phyloP scores from a whole-genome alignment of 176 grass and related monocot species.

The Aegilops speltoides region DNA sequence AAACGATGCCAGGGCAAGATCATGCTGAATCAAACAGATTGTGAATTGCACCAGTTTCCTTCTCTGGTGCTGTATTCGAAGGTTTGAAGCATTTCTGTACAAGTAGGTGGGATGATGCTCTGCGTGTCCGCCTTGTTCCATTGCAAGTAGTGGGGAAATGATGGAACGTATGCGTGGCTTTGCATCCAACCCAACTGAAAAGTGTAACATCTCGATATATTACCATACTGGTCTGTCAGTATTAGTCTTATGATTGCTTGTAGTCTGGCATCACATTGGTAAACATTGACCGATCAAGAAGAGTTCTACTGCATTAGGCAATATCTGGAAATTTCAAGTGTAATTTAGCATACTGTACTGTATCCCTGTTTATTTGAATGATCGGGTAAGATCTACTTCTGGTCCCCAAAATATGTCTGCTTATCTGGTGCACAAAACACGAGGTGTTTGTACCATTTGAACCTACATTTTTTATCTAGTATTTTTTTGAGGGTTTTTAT shows the following conservation, averaged over 20 bases:
- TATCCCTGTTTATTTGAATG: neutral
- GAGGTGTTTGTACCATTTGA: constrained; percentile 1
- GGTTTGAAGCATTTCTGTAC: neutral
- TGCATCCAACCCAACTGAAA: neutral
- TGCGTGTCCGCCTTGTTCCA: neutral
- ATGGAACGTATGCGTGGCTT: neutral
- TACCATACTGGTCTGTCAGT: neutral
- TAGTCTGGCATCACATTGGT: neutral
- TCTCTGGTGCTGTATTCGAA: neutral
- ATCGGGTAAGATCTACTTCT: neutral
- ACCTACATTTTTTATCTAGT: neutral
- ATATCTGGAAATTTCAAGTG: neutral
- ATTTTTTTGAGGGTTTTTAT: neutral
- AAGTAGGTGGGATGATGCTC: neutral
- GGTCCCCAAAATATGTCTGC: neutral
- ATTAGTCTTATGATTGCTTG: constrained; percentile 8
- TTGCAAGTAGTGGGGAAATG: constrained; percentile 3
- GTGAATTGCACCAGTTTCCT: neutral
- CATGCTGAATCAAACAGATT: constrained; percentile 29
- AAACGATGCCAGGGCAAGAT: neutral
- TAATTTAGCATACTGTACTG: constrained; percentile 1
- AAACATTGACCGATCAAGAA: neutral
- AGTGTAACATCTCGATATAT: neutral
- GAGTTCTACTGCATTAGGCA: neutral
- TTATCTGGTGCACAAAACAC: neutral